These are phyloP conservation scores for Leptographium radiaticola DNA, from an alignment of 2,329 filamentous ascomycete genomes.

Conservation along the genomic window DNA sequence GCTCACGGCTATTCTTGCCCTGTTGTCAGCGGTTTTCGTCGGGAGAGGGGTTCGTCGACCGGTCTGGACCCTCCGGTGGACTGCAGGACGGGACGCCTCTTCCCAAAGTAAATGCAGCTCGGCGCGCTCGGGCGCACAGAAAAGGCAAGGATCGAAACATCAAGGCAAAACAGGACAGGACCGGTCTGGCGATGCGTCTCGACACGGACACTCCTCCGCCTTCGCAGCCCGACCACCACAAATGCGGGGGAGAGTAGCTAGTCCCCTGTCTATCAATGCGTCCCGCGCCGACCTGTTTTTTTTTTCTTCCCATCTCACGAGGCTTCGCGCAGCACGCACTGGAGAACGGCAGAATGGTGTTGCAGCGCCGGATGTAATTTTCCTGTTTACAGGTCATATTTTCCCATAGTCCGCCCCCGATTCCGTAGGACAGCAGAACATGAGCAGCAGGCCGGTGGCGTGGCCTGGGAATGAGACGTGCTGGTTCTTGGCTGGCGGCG, in stretches of 20 bases:
- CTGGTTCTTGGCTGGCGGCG: not conserved
- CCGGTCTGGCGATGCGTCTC: not conserved
- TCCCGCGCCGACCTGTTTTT: not conserved
- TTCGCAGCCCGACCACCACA: not conserved
- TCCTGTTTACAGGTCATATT: too few species aligned
- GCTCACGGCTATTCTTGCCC: not conserved
- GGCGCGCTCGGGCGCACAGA: not conserved
- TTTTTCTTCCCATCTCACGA: not conserved
- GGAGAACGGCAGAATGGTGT: not conserved
- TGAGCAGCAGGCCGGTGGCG: not conserved
- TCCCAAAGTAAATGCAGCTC: not conserved
- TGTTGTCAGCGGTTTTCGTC: not conserved
- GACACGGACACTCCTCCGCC: not conserved
- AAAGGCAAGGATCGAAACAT: not conserved
- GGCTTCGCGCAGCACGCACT: not conserved
- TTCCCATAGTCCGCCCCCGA: too few species aligned
- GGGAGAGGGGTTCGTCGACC: not conserved
- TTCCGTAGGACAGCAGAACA: too few species aligned
- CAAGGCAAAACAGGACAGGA: too few species aligned
- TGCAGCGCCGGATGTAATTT: too few species aligned
- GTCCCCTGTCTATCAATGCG: not conserved
- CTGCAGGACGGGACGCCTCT: not conserved
- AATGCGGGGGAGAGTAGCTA: not conserved
- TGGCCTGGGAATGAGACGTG: not conserved
- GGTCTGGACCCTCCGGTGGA: not conserved